These are phyloP conservation scores for Capsella bursapastoris DNA, from an alignment of 345 rosid species.

Conservation along the genomic window DNA sequence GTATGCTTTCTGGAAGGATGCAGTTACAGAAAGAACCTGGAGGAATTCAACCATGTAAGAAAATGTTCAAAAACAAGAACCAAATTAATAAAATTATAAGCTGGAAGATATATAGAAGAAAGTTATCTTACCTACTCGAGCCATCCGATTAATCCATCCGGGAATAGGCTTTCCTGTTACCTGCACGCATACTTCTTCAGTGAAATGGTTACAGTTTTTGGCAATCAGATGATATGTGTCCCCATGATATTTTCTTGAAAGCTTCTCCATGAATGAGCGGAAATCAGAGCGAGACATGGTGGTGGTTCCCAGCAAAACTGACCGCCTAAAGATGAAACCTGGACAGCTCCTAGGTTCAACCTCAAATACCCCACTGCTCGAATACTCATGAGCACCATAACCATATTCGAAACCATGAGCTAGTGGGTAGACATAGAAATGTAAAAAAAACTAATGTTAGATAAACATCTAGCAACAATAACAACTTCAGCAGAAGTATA, in stretches of 20 bases:
- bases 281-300: conserved; percentile 76
- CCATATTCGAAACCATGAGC: conserved; percentile 90
- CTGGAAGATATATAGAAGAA: background rate
- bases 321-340: conserved; percentile 87
- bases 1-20: conserved; percentile 90
- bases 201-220: conserved; percentile 96
- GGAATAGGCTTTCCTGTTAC: conserved; percentile 90
- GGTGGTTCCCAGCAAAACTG: conserved; percentile 73
- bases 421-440: conserved; percentile 29
- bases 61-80: conserved; percentile 10
- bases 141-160: conserved; percentile 96
- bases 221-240: conserved; percentile 92
- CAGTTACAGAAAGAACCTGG: conserved; percentile 95
- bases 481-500: background rate
- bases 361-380: conserved; percentile 91
- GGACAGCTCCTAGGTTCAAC: conserved; percentile 97
- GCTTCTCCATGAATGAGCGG: conserved; percentile 74
- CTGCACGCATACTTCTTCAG: conserved; percentile 74
- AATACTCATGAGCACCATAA: conserved; percentile 89
- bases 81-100: background rate
- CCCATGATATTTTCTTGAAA: conserved; percentile 80
- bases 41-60: conserved; percentile 27
- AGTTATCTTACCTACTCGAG: conserved; percentile 70
- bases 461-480: background rate
- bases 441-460: conserved; percentile 20